Evolutionary conservation across 2,329 filamentous ascomycete species (phyloP), one percentile per base, ranked within the genome.

Genomic region (Coniochaeta sp.): DNA sequence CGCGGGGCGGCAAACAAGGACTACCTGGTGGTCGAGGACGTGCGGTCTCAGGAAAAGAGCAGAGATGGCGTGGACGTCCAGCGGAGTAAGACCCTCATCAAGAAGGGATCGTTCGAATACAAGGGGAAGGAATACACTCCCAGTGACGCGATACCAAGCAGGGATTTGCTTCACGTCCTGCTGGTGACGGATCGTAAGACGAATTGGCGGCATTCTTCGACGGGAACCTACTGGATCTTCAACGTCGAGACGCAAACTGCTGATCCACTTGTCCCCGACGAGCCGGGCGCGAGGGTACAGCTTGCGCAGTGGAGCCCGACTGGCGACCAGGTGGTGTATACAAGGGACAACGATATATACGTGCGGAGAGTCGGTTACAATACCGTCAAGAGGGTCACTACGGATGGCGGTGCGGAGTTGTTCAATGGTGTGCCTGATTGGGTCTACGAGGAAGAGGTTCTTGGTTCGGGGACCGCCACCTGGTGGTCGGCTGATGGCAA

Each of bases 401-500:
- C 76, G 51, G 92, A 99, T 63, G 94, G 95, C 12, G 89, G 92
- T 0, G 75, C 83, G 0, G 84, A 97, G 60, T 82, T 94, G 54
- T 99, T 99, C 69, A 96, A 99, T 61, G 94, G 94, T 16, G 83
- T 96, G 18, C 94, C 94, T 0, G 95, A 99, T 67, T 99, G 94
- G 94, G 94, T 97, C 0, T 95, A 95, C 63, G 90, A 95, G 65
- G 77, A 81, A 57, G 90, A 95, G 66, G 89, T 95, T 3, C 89
- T 97, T 56, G 68, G 74, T 13, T 86, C 81, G 1, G 87, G 89
- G 59, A 89, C 82, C 55, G 92, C 89, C 5, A 95, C 91, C 1
- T 99, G 95, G 94, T 99, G 91, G 91, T 92, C 90, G 30, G 79
- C 85, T 31, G 89, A 95, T 65, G 94, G 91, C 49, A 86, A 90